Conservation (phyloP, 352 stramenopile species). For the Globisporangium apiculatum region DNA sequence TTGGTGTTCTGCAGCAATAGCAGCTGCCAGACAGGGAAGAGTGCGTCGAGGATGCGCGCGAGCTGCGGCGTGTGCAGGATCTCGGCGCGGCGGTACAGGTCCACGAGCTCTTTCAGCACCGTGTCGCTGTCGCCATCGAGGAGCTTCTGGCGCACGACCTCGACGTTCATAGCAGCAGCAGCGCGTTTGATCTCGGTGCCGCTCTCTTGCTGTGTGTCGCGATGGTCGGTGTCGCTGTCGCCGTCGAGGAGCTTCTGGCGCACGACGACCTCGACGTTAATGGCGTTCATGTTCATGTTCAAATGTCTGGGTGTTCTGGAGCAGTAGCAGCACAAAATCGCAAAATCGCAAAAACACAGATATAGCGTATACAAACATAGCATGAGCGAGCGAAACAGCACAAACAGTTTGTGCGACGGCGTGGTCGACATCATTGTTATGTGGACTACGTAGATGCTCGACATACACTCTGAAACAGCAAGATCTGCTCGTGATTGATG, state of each 20-base stretch:
- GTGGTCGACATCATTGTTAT: too few species aligned
- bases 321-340: not conserved
- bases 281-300: conserved; percentile 14
- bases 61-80: conserved; percentile 89
- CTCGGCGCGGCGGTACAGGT: conserved; percentile 83
- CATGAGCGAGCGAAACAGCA: too few species aligned
- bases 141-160: conserved; percentile 82
- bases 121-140: conserved; percentile 64
- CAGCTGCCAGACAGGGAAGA: conserved; percentile 88
- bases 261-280: conserved; percentile 81
- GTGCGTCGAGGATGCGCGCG: conserved; percentile 82
- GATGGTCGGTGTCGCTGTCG: conserved; percentile 32
- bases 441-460: too few species aligned
- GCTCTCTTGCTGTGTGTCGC: not conserved
- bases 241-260: conserved; percentile 80
- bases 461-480: too few species aligned
- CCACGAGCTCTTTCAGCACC: conserved; percentile 79
- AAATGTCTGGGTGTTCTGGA: not conserved
- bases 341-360: too few species aligned
- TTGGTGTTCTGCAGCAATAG: conserved; percentile 84
- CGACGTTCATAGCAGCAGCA: conserved; percentile 69
- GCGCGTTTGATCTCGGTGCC: not conserved
- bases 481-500: too few species aligned
- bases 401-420: too few species aligned
- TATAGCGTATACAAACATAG: too few species aligned